These are phyloP conservation scores for Kodamaea sp. DNA, from an alignment of 1,139 yeast species.

Conservation along the genomic window DNA sequence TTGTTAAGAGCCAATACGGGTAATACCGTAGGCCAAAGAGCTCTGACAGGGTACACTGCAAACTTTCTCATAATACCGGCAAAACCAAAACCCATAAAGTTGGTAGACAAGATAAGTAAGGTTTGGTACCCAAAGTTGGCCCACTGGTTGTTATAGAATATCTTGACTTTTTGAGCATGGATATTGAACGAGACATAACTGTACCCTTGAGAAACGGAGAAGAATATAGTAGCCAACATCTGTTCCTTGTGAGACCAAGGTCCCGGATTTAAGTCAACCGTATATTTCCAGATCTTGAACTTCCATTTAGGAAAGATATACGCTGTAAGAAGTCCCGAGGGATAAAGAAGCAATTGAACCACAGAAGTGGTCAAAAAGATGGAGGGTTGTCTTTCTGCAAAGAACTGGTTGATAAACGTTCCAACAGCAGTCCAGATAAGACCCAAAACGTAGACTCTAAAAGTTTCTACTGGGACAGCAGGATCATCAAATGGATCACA, in stretches of 20 bases:
- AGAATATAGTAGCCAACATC: slow-evolving; percentile 22
- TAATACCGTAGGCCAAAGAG: slow-evolving; percentile 20
- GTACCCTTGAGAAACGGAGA: slow-evolving; percentile 16
- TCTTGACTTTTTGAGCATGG: slow-evolving; percentile 17
- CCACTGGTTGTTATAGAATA: slow-evolving; percentile 18
- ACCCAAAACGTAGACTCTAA: slow-evolving; percentile 58
- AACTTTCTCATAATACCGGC: slow-evolving; percentile 23
- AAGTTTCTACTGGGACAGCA: slow-evolving; percentile 50
- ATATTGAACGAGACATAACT: slow-evolving; percentile 18
- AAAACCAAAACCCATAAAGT: slow-evolving; percentile 25
- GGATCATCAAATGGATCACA: slow-evolving; percentile 56
- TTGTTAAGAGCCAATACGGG: slow-evolving; percentile 23
- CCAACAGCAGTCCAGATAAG: slow-evolving; percentile 58
- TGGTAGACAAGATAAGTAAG: slow-evolving; percentile 17
- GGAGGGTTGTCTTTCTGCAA: slow-evolving; percentile 54
- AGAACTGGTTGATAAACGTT: slow-evolving; percentile 58
- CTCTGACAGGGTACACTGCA: slow-evolving; percentile 16
- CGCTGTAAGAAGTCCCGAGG: slow-evolving; percentile 45
- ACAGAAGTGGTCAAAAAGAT: slow-evolving; percentile 50
- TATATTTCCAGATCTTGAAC: slow-evolving; percentile 18
- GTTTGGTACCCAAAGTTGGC: slow-evolving; percentile 18
- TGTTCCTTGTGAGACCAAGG: slow-evolving; percentile 27
- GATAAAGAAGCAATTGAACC: slow-evolving; percentile 59
- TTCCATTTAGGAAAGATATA: slow-evolving; percentile 24
- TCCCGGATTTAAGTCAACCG: slow-evolving; percentile 24